A percentile compares a stretch with the other conserved stretches of the same genome.
These are phyloP conservation scores for Psilocybe tampanensis DNA, from an alignment of 768 basidiomycete genomes.

Conservation along the genomic window DNA sequence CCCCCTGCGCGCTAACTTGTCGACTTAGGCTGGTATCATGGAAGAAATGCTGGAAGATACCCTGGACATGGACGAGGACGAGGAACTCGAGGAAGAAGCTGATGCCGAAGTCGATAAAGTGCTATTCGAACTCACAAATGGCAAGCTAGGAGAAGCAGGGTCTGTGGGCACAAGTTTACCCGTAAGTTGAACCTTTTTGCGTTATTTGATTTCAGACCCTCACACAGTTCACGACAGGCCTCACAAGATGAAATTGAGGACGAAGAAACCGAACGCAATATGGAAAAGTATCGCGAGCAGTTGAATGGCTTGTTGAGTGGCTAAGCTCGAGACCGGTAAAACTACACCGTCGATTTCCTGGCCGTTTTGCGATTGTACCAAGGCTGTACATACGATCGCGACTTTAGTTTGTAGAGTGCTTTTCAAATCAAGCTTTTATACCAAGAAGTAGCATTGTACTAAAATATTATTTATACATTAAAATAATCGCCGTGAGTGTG, in stretches of 20 bases:
- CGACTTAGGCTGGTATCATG: constrained; percentile 86
- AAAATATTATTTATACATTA: too few species aligned
- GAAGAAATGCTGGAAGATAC: constrained; percentile 98
- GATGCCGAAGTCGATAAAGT: constrained; percentile 98
- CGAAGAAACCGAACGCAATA: constrained; percentile 82
- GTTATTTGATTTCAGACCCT: constrained; percentile 6
- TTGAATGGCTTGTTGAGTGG: constrained; percentile 84
- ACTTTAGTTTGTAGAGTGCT: not conserved
- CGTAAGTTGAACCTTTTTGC: constrained; percentile 46
- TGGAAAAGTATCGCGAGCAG: constrained; percentile 90
- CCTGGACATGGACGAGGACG: constrained; percentile 89
- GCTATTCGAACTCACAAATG: constrained; percentile 91
- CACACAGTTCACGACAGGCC: constrained; percentile 38
- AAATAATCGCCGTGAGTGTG: too few species aligned
- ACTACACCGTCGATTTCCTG: too few species aligned
- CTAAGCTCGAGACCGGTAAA: constrained; percentile 14
- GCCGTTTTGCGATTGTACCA: too few species aligned
- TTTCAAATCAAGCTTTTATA: too few species aligned
- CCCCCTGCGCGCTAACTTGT: not conserved
- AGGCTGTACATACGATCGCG: too few species aligned
- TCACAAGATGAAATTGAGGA: constrained; percentile 68
- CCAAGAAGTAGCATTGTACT: too few species aligned
- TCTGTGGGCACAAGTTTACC: constrained; percentile 72
- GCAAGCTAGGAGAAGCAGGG: constrained; percentile 89
- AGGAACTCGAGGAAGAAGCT: constrained; percentile 94